Evolutionary conservation across 495 filamentous ascomycete species (phyloP).

Genomic region (Trichoderma reesei): DNA sequence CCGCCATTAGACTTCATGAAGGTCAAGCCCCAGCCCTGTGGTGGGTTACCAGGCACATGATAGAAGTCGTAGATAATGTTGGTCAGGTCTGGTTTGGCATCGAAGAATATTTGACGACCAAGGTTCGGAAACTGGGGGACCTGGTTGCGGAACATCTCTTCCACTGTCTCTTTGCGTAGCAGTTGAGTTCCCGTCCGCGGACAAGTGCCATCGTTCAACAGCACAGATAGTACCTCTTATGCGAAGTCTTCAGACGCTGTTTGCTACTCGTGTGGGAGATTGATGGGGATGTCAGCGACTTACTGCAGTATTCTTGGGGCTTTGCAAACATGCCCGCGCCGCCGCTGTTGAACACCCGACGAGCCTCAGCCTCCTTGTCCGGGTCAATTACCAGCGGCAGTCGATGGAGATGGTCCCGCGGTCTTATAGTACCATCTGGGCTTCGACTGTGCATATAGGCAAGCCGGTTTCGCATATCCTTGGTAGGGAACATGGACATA

Average conservation of each 20-base stretch:
- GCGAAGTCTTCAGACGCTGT: neutral
- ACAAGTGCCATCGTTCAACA: constrained; percentile 42
- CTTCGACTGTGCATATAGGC: constrained; percentile 40
- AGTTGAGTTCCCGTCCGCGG: constrained; percentile 39
- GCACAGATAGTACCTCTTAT: constrained; percentile 32
- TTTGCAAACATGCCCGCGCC: constrained; percentile 47
- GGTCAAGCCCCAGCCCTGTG: constrained; percentile 52
- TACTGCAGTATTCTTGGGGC: constrained; percentile 47
- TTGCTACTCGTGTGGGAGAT: neutral
- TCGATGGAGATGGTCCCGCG: constrained; percentile 39
- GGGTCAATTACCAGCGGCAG: constrained; percentile 30
- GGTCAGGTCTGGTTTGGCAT: constrained; percentile 43
- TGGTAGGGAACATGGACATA: constrained; percentile 45
- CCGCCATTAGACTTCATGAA: constrained; percentile 42
- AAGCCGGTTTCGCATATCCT: constrained; percentile 39
- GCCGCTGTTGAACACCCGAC: constrained; percentile 38
- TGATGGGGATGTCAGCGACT: constrained; percentile 13
- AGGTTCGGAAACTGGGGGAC: constrained; percentile 46
- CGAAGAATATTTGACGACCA: constrained; percentile 30
- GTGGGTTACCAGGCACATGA: constrained; percentile 36
- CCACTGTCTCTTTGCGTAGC: constrained; percentile 40
- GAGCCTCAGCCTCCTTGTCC: constrained; percentile 20
- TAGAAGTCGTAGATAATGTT: constrained; percentile 39
- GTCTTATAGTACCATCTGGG: constrained; percentile 29
- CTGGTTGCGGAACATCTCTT: constrained; percentile 53